Conservation (phyloP, 345 rosid genomes). For the Stellera chamaejasme region DNA sequence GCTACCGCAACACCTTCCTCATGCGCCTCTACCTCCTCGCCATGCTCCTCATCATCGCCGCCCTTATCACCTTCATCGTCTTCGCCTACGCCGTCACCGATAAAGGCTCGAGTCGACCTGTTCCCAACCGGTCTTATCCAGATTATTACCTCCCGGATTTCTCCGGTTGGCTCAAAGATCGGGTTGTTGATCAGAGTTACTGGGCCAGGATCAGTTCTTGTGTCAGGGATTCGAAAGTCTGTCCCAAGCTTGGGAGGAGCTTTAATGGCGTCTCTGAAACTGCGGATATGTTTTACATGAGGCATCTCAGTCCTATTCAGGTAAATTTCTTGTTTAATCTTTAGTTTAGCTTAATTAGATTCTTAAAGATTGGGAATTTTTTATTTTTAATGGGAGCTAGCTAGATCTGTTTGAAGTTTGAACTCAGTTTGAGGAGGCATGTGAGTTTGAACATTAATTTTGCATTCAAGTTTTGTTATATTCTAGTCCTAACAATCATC, state of each 20-base stretch:
- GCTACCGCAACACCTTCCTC: conserved; percentile 71
- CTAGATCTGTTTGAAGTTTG: too few relatives aligned
- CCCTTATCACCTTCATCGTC: conserved; percentile 74
- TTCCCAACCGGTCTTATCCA: conserved; percentile 40
- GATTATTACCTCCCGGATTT: conserved; percentile 73
- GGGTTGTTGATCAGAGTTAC: conserved; percentile 49
- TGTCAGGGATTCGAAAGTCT: conserved; percentile 61
- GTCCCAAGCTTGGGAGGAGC: conserved; percentile 45
- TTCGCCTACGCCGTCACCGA: conserved; percentile 86
- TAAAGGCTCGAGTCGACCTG: conserved; percentile 60
- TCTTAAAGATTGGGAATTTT: too few relatives aligned
- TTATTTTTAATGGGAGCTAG: too few relatives aligned
- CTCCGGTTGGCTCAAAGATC: conserved; percentile 71
- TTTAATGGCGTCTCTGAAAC: conserved; percentile 64
- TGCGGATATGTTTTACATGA: conserved; percentile 48
- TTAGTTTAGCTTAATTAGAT: too few relatives aligned
- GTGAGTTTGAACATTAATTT: too few relatives aligned
- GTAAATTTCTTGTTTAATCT: conserved; percentile 18
- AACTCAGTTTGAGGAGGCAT: too few relatives aligned
- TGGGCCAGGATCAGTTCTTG: conserved; percentile 73
- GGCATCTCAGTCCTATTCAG: conserved; percentile 76
- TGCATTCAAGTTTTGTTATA: too few relatives aligned
- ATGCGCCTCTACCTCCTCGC: conserved; percentile 77
- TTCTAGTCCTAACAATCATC: too few relatives aligned
- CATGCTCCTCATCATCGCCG: conserved; percentile 78